Evolutionary conservation across 23 red algal genomes (phyloP), one percentile per base, ranked within the genome.

Genomic region (Chondrus crispus): DNA sequence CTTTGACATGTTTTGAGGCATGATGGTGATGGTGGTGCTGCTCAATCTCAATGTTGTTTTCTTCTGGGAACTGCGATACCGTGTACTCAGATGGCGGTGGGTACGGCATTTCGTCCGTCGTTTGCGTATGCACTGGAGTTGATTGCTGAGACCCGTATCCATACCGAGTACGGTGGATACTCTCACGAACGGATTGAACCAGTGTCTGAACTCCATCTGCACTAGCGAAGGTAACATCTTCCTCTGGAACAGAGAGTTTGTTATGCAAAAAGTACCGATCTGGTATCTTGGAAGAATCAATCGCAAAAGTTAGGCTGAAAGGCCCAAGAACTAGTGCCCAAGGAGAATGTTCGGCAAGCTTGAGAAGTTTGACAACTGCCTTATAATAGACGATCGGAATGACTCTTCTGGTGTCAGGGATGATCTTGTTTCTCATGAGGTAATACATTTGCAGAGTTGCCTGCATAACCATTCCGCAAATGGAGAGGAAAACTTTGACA

Each of bases 311-410:
- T n/a, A 92, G 28, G 49, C 73, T 81, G 47, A 92, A 84, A 6
- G 89, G 89, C 24, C 89, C 89, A 26, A 92, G 47, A 18, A 92
- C 30, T 14, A 92, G 44, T 40, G 77, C 2, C 89, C 89, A 92
- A 29, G 89, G 89, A 11, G 77, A 84, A 41, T 74, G 54, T 10
- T 77, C 47, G 18, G 89, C 72, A 52, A 73, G 32, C 5, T 43
- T 33, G 11, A 74, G 28, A 3, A 82, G 43, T 32, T 58, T 39
- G 9, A 26, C 50, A 14, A 92, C 36, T 19, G 76, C 16, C 28
- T 92, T 92, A 39, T 82, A 82, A 49, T 92, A 92, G 5, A 68
- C 58, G 52, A 84, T 84, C 19, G 89, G 89, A 82, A 92, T 72
- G 47, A 76, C 62, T 42, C 76, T 19, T 14, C 77, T 75, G 2